Conservation (phyloP, 306 rosid species). For the Prunus mongolica region DNA sequence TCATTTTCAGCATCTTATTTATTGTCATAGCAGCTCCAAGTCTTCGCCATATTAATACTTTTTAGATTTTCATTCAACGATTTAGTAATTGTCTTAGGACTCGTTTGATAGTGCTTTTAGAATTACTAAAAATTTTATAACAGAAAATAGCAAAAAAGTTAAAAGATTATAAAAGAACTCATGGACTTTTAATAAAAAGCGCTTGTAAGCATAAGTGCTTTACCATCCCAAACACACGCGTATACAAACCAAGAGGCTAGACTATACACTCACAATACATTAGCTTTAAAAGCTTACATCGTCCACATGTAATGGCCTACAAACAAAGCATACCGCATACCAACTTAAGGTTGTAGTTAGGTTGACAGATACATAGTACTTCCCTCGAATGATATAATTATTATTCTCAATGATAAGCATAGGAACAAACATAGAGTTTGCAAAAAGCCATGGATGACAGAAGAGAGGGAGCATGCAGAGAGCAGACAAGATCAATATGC, state of each 20-base stretch:
- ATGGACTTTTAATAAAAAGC: too few species aligned
- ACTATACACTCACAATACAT: background rate
- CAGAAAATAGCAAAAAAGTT: too few species aligned
- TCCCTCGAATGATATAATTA: background rate
- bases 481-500: background rate
- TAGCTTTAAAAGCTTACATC: background rate
- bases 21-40: background rate
- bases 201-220: too few species aligned
- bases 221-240: too few species aligned
- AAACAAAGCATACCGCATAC: background rate
- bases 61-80: too few species aligned
- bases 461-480: slow-evolving; percentile 62
- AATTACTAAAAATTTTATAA: too few species aligned
- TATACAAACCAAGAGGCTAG: background rate
- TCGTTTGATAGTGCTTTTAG: too few species aligned
- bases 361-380: background rate
- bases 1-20: slow-evolving; percentile 9
- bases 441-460: slow-evolving; percentile 49
- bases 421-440: background rate
- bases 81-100: too few species aligned
- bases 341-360: background rate
- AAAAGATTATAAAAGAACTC: too few species aligned
- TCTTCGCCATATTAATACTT: too few species aligned
- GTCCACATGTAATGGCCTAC: background rate
- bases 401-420: background rate